Base-by-base conservation (phyloP, 78 protist species). In the Cavenderia fasciculata region DNA sequence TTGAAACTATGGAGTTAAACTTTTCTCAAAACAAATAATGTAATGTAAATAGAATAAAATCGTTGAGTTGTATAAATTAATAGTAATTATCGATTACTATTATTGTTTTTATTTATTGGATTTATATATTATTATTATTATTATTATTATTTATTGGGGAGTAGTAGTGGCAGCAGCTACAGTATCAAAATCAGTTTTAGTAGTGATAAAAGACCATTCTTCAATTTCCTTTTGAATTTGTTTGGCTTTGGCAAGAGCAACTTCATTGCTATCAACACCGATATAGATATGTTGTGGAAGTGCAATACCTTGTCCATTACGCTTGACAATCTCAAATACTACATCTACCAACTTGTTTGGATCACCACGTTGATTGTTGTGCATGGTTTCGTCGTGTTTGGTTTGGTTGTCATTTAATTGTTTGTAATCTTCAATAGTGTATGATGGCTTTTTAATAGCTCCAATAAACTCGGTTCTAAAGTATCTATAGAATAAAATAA, bases 321-420 rank as follows among this genome's bases (percentile, higher is more conserved):
- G n/a, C n/a, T n/a, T n/a, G 47, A 34, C n/a, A 66, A 51, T 14
- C 16, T 41, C 19, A 56, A 79, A 21, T 1, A 79, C 12, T 1
- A 56, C 65, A 40, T 63, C 72, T 3, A 36, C 4, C 2, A 63
- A 21, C 47, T 63, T 63, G 4, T 3, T 47, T 34, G 72, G 47
- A 63, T 63, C 72, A 36, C 72, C 72, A 21, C 31, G 11, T 79
- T 79, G 88, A 27, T 31, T 16, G 4, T 8, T 10, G 8, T 63
- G 44, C 2, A 63, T 2, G 7, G 4, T n/a, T 2, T 33, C 72
- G 4, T 5, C 10, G n/a, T 63, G 47, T n/a, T 36, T 33, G 21
- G 4, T 36, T 8, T 63, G n/a, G 47, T 63, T 16, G 2, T 63
- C 72, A 36, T 63, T 43, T 2, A 34, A 7, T 18, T 5, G 3